phyloP scores from a whole-genome alignment of 345 rosid genomes.

The Rhodamnia argentea region DNA sequence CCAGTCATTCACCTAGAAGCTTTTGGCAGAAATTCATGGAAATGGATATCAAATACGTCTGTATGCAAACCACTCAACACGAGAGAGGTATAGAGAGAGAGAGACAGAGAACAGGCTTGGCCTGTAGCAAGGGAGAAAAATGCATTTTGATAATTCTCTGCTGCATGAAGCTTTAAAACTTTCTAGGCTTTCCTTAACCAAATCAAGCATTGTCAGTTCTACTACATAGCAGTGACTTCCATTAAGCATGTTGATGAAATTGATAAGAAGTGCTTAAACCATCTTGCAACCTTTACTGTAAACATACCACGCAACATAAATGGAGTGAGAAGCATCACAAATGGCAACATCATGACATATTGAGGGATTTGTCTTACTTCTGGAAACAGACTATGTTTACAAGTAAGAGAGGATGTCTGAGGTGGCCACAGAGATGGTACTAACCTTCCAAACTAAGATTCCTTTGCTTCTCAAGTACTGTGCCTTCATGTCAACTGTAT shows the following conservation, averaged over 20 bases:
- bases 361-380: neutral
- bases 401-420: neutral
- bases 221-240: neutral
- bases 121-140: neutral
- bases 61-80: neutral
- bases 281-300: neutral
- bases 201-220: neutral
- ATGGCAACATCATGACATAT: neutral
- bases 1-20: neutral
- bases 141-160: neutral
- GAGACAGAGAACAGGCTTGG: neutral
- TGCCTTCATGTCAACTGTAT: constrained; percentile 89
- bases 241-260: neutral
- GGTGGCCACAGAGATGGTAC: neutral
- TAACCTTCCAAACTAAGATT: constrained; percentile 88
- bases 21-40: neutral
- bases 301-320: neutral
- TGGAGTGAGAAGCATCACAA: neutral
- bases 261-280: neutral
- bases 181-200: neutral
- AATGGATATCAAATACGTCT: neutral
- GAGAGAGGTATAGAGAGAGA: neutral
- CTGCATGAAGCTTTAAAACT: neutral
- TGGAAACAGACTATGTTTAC: neutral
- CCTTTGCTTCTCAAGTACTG: constrained; percentile 87